Evolutionary conservation across 2,329 filamentous ascomycete species (phyloP).

Genomic region (Microsporum ferrugineum): DNA sequence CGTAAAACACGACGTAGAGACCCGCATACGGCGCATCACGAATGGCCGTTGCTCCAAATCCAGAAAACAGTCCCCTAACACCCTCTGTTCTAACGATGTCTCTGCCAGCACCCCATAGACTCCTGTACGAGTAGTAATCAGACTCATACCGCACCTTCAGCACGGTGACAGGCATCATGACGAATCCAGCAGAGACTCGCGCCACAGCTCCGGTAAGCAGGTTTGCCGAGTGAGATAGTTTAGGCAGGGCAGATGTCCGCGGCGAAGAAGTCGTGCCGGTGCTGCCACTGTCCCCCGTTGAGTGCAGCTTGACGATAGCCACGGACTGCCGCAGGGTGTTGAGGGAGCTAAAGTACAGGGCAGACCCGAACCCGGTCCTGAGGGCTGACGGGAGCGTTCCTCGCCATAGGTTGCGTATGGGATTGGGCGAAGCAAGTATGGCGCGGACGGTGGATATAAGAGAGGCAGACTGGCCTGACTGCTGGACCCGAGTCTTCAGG

Average conservation of each 20-base stretch:
- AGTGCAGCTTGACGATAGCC: constrained; percentile 23
- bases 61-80: constrained; percentile 74
- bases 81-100: constrained; percentile 68
- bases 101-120: constrained; percentile 56
- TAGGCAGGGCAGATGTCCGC: constrained; percentile 62
- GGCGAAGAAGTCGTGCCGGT: neutral
- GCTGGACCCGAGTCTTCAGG: constrained; percentile 90
- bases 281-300: neutral
- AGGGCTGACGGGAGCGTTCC: constrained; percentile 87
- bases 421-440: constrained; percentile 55
- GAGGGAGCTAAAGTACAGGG: constrained; percentile 84
- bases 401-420: constrained; percentile 72
- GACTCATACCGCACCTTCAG: constrained; percentile 96
- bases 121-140: constrained; percentile 70
- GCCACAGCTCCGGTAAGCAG: constrained; percentile 73
- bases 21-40: constrained; percentile 95
- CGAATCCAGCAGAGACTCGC: constrained; percentile 72
- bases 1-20: constrained; percentile 88
- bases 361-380: constrained; percentile 82
- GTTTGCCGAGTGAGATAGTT: constrained; percentile 73
- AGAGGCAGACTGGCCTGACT: constrained; percentile 57
- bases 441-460: constrained; percentile 57
- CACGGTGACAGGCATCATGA: constrained; percentile 91
- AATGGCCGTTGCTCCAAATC: constrained; percentile 85
- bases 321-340: constrained; percentile 68